These are phyloP conservation scores for Kazachstania taianensis DNA, from an alignment of 805 yeast genomes.

Conservation along the genomic window DNA sequence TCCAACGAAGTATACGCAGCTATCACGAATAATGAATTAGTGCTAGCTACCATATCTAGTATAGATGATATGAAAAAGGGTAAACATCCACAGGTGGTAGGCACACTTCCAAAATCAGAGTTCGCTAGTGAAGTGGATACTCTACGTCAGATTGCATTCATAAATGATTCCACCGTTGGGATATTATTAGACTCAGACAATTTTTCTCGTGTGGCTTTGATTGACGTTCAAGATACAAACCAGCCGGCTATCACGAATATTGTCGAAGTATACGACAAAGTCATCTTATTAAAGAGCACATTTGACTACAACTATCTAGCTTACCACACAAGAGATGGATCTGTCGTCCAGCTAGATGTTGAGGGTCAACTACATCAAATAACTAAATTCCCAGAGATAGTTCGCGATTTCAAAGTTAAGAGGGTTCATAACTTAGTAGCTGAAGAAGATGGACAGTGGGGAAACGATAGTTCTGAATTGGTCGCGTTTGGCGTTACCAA, in stretches of 20 bases:
- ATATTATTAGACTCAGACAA: slow-evolving; percentile 47
- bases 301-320: slow-evolving; percentile 44
- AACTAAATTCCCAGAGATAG: slow-evolving; percentile 56
- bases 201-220: slow-evolving; percentile 40
- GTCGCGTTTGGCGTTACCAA: slow-evolving; percentile 64
- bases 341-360: slow-evolving; percentile 36
- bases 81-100: slow-evolving; percentile 35
- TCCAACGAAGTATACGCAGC: slow-evolving; percentile 52
- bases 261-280: slow-evolving; percentile 39
- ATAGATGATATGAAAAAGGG: slow-evolving; percentile 37
- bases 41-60: slow-evolving; percentile 38
- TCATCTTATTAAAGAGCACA: slow-evolving; percentile 46
- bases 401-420: slow-evolving; percentile 48
- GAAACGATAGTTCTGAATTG: slow-evolving; percentile 20
- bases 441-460: slow-evolving; percentile 23
- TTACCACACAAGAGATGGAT: slow-evolving; percentile 55
- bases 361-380: slow-evolving; percentile 28
- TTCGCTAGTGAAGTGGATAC: slow-evolving; percentile 36
- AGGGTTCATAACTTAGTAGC: slow-evolving; percentile 18
- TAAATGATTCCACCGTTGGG: slow-evolving; percentile 43
- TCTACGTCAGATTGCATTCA: slow-evolving; percentile 55
- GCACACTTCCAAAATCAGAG: slow-evolving; percentile 26
- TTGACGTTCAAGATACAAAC: slow-evolving; percentile 36
- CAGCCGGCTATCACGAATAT: slow-evolving; percentile 34
- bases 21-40: slow-evolving; percentile 38